Percentiles rank a stretch among this genome's conserved stretches.
Conservation (phyloP, 179 eudicot species). For the Beta corolliflora region DNA sequence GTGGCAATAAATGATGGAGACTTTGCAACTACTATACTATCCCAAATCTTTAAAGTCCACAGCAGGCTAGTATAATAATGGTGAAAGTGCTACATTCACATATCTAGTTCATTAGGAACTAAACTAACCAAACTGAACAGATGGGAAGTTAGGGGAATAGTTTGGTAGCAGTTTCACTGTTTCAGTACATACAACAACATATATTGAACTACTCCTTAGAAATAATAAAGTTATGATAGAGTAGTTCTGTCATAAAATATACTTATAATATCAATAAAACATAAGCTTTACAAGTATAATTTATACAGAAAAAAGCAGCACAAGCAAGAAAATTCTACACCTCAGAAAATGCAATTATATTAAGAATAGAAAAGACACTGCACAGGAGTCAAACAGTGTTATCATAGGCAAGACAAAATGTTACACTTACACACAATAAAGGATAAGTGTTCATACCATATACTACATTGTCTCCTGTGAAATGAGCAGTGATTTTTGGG, state of each 20-base stretch:
- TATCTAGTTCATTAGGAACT: slow-evolving; percentile 34
- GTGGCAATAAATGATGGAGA: slow-evolving; percentile 47
- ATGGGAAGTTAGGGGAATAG: slow-evolving; percentile 19
- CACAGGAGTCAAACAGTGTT: slow-evolving; percentile 33
- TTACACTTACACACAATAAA: slow-evolving; percentile 31
- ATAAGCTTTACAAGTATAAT: not conserved
- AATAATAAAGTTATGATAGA: not conserved
- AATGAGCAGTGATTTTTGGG: slow-evolving; percentile 38
- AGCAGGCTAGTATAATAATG: slow-evolving; percentile 35
- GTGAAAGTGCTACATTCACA: slow-evolving; percentile 40
- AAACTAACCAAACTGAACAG: slow-evolving; percentile 36
- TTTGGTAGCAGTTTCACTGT: slow-evolving; percentile 1
- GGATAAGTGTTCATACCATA: slow-evolving; percentile 36
- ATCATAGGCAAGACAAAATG: slow-evolving; percentile 35
- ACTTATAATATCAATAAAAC: not conserved
- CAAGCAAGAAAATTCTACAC: not conserved
- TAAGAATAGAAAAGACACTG: slow-evolving; percentile 24
- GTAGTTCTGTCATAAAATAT: not conserved
- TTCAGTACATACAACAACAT: not conserved
- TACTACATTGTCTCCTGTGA: slow-evolving; percentile 36
- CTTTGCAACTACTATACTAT: slow-evolving; percentile 47
- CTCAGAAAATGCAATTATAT: not conserved
- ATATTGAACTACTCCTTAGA: not conserved
- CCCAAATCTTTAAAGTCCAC: slow-evolving; percentile 37
- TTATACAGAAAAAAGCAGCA: not conserved